These are phyloP conservation scores for Eucalyptus pauciflora DNA, from an alignment of 345 rosid genomes.

Conservation along the genomic window DNA sequence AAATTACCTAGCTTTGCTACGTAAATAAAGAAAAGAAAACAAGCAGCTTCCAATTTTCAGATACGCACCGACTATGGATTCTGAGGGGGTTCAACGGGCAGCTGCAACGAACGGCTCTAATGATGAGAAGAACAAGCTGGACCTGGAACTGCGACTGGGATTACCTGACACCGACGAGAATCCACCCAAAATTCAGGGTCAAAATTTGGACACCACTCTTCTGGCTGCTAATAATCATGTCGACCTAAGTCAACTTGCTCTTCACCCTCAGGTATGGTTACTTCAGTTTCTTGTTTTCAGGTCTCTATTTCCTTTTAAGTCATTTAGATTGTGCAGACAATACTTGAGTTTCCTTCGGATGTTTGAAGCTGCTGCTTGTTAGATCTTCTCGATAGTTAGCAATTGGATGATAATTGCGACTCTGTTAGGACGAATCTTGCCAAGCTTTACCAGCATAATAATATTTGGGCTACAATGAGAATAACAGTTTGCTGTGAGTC, in stretches of 20 bases:
- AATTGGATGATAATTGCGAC: neutral
- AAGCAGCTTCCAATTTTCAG: neutral
- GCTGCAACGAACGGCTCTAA: neutral
- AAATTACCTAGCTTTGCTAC: neutral
- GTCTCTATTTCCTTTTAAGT: neutral
- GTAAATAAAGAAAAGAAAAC: neutral
- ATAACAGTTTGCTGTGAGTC: accelerated
- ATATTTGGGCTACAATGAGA: accelerated
- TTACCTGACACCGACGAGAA: neutral
- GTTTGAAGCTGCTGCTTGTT: neutral
- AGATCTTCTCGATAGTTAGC: neutral
- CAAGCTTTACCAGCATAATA: accelerated
- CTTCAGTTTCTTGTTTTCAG: neutral
- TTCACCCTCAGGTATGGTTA: neutral
- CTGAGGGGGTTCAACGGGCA: neutral
- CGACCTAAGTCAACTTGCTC: neutral
- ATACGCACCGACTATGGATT: neutral
- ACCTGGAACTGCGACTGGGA: neutral
- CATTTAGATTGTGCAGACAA: neutral
- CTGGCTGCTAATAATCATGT: neutral
- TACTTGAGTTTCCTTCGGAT: neutral
- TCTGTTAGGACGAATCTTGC: neutral
- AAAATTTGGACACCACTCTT: neutral
- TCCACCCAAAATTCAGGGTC: neutral
- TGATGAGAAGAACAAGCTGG: neutral